Conservation (phyloP, 768 basidiomycete species). For the Chalciporus pseudorubinellus region DNA sequence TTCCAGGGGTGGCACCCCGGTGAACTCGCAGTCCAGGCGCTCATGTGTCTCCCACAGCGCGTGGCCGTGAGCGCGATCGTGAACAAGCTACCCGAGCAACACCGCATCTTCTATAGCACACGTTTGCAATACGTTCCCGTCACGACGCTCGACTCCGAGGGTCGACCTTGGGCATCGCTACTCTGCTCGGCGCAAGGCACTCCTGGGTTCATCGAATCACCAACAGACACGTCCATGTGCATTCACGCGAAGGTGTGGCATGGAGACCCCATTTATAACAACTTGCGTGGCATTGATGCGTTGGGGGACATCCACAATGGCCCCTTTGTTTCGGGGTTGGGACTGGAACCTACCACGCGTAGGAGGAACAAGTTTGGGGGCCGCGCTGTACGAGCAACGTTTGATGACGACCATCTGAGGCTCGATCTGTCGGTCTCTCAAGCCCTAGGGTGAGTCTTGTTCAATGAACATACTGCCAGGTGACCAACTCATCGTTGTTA, state of each 20-base stretch:
- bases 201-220: slow-evolving; percentile 29
- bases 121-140: slow-evolving; percentile 31
- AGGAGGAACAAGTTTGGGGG: slow-evolving; percentile 66
- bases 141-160: slow-evolving; percentile 30
- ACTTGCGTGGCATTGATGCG: slow-evolving; percentile 18
- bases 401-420: slow-evolving; percentile 27
- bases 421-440: slow-evolving; percentile 51
- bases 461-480: neutral
- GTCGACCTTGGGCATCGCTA: slow-evolving; percentile 35
- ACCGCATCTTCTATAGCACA: slow-evolving; percentile 32
- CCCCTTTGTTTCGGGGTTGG: slow-evolving; percentile 53
- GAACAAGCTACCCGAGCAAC: slow-evolving; percentile 29
- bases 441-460: slow-evolving; percentile 49
- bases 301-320: slow-evolving; percentile 9
- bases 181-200: slow-evolving; percentile 27
- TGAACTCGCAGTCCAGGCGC: slow-evolving; percentile 26
- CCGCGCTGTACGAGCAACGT: slow-evolving; percentile 33
- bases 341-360: slow-evolving; percentile 55
- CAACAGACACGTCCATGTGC: slow-evolving; percentile 18
- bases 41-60: slow-evolving; percentile 22
- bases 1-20: slow-evolving; percentile 45
- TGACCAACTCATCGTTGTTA: slow-evolving; percentile 16
- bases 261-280: slow-evolving; percentile 53
- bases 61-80: slow-evolving; percentile 25
- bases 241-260: slow-evolving; percentile 32